Base-by-base conservation (phyloP, 2,329 filamentous ascomycete species). In the Furcasterigmium sp. region DNA sequence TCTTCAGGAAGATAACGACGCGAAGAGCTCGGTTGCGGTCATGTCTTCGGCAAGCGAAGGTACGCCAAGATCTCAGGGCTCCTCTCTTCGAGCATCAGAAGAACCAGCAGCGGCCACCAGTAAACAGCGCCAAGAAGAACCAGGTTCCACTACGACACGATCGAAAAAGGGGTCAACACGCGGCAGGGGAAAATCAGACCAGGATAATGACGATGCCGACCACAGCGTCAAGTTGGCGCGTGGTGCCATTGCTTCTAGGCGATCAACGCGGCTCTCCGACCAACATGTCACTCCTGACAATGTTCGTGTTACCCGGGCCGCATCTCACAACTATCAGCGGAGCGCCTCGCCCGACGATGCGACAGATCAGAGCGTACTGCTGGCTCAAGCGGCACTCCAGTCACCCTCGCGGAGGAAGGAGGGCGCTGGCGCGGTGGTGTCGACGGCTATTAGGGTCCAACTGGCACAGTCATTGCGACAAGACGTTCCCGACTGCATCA, bases 401-500 rank as follows among this genome's bases (percentile, higher is more conserved):
- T 63, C 60, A 5, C 58, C 60, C 1, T 59, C 58, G 28, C 46
- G 48, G 21, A 40, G 20, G 18, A 28, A 30, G 19, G 8, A n/a
- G 6, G 35, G n/a, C 30, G 41, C 29, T 13, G 25, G 23, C 13
- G 23, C 44, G n/a, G n/a, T n/a, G n/a, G n/a, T n/a, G 17, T 34
- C 46, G 9, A 36, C 34, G 5, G 35, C 59, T 1, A 58, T 73
- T 28, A 77, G 74, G 52, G 47, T 65, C 3, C 68, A 73, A 39
- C 63, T 81, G 11, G 55, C 62, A 28, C 70, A 65, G 45, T 64
- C 64, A 38, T 62, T 78, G 2, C 69, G 69, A 10, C 64, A 63
- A n/a, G 67, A 68, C 11, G 60, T 82, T 32, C 69, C 72, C 3
- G 76, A 80, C 45, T 79, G 68, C 50, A 63, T 75, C 32, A 52